These are phyloP conservation scores for Phyllosticta capitalensis DNA, from an alignment of 2,329 filamentous ascomycete genomes.

Conservation along the genomic window DNA sequence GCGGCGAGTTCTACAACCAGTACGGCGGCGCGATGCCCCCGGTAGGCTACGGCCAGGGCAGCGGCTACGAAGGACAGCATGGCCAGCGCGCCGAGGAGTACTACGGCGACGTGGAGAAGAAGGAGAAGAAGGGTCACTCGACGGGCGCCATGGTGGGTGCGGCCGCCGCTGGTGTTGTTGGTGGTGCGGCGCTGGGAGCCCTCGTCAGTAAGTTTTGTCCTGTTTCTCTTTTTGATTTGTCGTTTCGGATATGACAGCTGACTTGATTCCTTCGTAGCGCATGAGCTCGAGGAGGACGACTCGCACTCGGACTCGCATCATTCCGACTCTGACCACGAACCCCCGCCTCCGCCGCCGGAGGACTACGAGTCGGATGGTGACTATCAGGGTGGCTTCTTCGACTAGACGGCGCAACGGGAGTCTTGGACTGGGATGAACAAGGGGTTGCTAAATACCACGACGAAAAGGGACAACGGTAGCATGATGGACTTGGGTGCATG, in stretches of 20 bases:
- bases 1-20: conserved; percentile 11
- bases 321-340: conserved; percentile 4
- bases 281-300: conserved; percentile 4
- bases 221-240: background rate
- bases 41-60: conserved; percentile 3
- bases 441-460: background rate
- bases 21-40: conserved; percentile 9
- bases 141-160: conserved; percentile 45
- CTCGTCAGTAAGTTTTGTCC: conserved; percentile 40
- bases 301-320: background rate
- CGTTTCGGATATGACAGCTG: background rate
- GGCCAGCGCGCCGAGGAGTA: conserved; percentile 6
- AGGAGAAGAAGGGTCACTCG: conserved; percentile 32
- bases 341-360: background rate
- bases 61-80: conserved; percentile 13
- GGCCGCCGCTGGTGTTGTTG: conserved; percentile 50
- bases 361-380: conserved; percentile 2
- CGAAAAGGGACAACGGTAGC: background rate
- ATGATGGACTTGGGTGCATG: background rate
- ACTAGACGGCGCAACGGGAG: background rate
- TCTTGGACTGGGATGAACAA: conserved; percentile 4
- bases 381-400: background rate
- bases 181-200: conserved; percentile 48
- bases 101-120: conserved; percentile 20
- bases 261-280: background rate